Evolutionary conservation across 1,139 yeast genomes (phyloP), one percentile per base, ranked within the genome.

Genomic region (Taphrina flavorubra): DNA sequence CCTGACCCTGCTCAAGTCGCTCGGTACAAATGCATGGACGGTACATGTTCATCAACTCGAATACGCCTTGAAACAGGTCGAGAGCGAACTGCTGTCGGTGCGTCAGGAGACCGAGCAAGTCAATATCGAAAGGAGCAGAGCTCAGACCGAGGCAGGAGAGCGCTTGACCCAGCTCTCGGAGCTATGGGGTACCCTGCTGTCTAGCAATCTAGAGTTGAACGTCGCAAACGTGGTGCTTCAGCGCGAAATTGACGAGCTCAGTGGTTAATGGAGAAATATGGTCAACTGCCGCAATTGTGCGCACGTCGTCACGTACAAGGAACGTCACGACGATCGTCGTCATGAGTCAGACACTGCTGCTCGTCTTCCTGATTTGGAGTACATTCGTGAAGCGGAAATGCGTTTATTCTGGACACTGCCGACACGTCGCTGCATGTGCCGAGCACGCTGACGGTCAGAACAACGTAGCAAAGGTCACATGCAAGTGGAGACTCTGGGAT

Each of bases 11-110:
- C 18, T 65, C 18, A 57, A 57, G 31, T 49, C 61, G 10, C 58
- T 57, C 20, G 68, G 68, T 6, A 36, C 63, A 14, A 65, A 65
- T 39, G 68, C 68, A 11, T 65, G 68, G 68, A 39, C 55, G 7
- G 39, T 49, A 18, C 68, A 65, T 47, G 58, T 65, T 16, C 47
- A 44, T 34, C 56, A 47, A 40, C 51, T 65, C 36, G 63, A 57
- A 34, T 46, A 57, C 6, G 10, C 55, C 13, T 51, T 65, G 42
- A 57, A 49, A 46, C 57, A 39, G 37, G 20, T 57, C 7, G 68
- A 65, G 44, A 46, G 60, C 14, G 51, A 47, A 31, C 40, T 56
- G 51, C 63, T 56, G 14, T 51, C 51, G 13, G 42, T 49, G 7
- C 63, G 61, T 8, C 57, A 49, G 13, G 68, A 56, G 46, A 58